phyloP scores from a whole-genome alignment of 768 basidiomycete species.

The Hysterangium stoloniferum region DNA sequence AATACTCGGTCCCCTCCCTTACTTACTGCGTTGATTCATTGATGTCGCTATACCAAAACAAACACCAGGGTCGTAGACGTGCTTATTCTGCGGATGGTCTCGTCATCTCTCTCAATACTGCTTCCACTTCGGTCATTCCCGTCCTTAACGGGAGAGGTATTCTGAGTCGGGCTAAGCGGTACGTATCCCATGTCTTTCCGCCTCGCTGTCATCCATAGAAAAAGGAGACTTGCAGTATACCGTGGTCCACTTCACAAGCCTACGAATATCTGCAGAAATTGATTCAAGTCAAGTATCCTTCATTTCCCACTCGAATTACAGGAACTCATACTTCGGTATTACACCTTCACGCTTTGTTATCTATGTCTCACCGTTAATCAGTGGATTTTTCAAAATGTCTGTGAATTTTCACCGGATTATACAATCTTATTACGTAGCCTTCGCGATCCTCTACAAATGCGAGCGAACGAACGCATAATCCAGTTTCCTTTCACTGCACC shows the following conservation, averaged over 20 bases:
- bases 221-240: constrained; percentile 55
- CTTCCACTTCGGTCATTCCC: constrained; percentile 87
- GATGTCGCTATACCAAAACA: constrained; percentile 88
- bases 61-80: constrained; percentile 28
- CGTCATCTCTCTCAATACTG: constrained; percentile 85
- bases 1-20: constrained; percentile 78
- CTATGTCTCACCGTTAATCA: constrained; percentile 23
- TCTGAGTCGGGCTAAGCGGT: constrained; percentile 85
- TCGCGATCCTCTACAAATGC: constrained; percentile 57
- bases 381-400: constrained; percentile 90
- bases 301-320: constrained; percentile 81
- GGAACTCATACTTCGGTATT: constrained; percentile 67
- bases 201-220: background rate
- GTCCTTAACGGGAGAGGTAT: constrained; percentile 76
- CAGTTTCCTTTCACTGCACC: constrained; percentile 75
- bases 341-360: constrained; percentile 8
- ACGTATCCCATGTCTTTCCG: constrained; percentile 14
- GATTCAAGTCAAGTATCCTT: constrained; percentile 92
- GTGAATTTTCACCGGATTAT: constrained; percentile 79
- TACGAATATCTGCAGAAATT: constrained; percentile 90
- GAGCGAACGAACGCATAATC: constrained; percentile 59
- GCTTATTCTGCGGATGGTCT: constrained; percentile 65
- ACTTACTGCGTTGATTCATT: constrained; percentile 84
- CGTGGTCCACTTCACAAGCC: constrained; percentile 88
- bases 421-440: constrained; percentile 54